These are phyloP conservation scores for Thalassiosira profunda DNA, from an alignment of 108 stramenopile genomes.

Conservation along the genomic window DNA sequence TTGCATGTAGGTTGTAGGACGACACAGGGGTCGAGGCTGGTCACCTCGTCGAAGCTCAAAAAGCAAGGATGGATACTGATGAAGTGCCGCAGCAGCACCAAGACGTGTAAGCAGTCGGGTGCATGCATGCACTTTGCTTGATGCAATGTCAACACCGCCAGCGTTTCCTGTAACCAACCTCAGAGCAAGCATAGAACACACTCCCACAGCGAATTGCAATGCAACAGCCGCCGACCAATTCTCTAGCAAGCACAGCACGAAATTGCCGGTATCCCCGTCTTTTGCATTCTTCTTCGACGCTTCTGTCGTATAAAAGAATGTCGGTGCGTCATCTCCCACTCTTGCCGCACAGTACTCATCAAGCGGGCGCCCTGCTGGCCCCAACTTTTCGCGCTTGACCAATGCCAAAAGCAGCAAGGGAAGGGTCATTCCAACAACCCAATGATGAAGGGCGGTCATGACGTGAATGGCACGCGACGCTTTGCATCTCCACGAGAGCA, in stretches of 20 bases:
- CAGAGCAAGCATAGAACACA: not conserved
- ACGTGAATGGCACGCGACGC: constrained; percentile 1
- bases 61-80: constrained; percentile 62
- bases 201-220: constrained; percentile 23
- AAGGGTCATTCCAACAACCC: constrained; percentile 27
- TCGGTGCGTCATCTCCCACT: constrained; percentile 1
- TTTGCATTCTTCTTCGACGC: not conserved
- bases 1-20: constrained; percentile 45
- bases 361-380: constrained; percentile 7
- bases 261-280: constrained; percentile 35
- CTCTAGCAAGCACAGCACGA: constrained; percentile 59
- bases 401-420: constrained; percentile 33
- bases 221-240: constrained; percentile 68
- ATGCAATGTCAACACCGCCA: constrained; percentile 9
- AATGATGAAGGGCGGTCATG: constrained; percentile 30
- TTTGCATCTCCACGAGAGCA: not conserved
- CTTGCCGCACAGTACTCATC: constrained; percentile 25
- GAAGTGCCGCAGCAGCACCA: constrained; percentile 59
- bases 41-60: constrained; percentile 58
- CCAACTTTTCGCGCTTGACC: constrained; percentile 18
- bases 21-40: constrained; percentile 55
- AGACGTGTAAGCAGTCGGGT: constrained; percentile 55
- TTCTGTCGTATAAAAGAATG: constrained; percentile 15
- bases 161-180: not conserved
- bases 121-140: not conserved